Evolutionary conservation across 306 rosid genomes (phyloP), one percentile per base, ranked within the genome.

Genomic region (Lathyrus tuberosus): DNA sequence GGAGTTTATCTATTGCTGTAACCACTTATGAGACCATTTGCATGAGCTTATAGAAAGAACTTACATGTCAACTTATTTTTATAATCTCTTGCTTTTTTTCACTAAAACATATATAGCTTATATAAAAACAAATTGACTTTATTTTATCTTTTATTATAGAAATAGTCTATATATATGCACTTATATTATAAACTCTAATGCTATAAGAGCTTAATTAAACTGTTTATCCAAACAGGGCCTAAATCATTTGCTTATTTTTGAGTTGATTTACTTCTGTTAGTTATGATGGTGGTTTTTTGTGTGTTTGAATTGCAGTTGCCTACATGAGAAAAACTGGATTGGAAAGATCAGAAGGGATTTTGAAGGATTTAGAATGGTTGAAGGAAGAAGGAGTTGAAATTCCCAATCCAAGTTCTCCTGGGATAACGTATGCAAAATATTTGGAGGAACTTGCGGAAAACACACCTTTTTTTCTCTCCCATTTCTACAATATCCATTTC

Each of bases 271-370:
- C 4, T n/a, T 64, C 24, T 10, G 48, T 37, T 16, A 24, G 33
- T 64, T 42, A 14, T 14, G 18, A 13, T 63, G 48, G 8, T 12
- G 17, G 37, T 3, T 62, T 61, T 15, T 1, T 62, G 10, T 38
- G 33, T 64, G 37, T 46, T 52, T 20, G 58, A n/a, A 62, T 73
- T 37, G 65, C 75, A 91, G 96, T 82, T 73, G 86, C 95, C 8
- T 89, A 88, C 77, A 80, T 94, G 65, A 88, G 96, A 86, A 88
- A 79, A 65, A 87, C 86, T n/a, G 96, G 97, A 20, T 73, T 94
- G 87, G 92, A 94, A 73, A 84, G 96, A 74, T 88, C 97, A 4
- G 81, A 85, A 67, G 71, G 70, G 40, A 67, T 90, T 62, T 61
- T 47, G 9, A 89, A 79, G 62, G 99, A 94, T 83, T 60, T 94